phyloP scores from a whole-genome alignment of 208 protist genomes.

The Vickermania ingenoplastis region DNA sequence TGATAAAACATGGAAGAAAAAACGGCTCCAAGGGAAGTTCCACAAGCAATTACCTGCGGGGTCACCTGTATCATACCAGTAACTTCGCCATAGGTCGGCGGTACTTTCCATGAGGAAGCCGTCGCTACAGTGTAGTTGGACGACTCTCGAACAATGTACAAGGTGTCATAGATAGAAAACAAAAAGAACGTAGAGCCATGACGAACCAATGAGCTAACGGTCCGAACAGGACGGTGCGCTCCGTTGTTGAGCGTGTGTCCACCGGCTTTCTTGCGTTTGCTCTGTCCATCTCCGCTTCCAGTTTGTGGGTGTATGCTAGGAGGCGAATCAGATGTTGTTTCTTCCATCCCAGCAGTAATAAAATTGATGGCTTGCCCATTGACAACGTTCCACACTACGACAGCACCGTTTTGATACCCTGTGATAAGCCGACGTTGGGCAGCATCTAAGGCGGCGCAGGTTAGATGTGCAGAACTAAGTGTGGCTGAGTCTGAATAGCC shows the following conservation, averaged over 20 bases:
- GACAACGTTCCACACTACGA: slow-evolving; percentile 75
- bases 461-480: slow-evolving; percentile 38
- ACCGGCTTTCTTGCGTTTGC: background rate
- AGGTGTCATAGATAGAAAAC: slow-evolving; percentile 29
- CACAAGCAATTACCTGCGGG: slow-evolving; percentile 54
- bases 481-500: slow-evolving; percentile 66
- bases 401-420: slow-evolving; percentile 60
- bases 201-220: slow-evolving; percentile 55
- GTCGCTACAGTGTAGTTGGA: slow-evolving; percentile 51
- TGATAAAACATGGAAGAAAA: slow-evolving; percentile 70
- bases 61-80: slow-evolving; percentile 33
- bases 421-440: slow-evolving; percentile 62
- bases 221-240: slow-evolving; percentile 33
- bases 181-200: slow-evolving; percentile 52
- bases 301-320: background rate
- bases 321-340: background rate
- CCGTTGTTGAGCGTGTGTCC: background rate
- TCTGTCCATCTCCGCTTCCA: background rate
- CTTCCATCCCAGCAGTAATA: slow-evolving; percentile 36
- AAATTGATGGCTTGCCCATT: slow-evolving; percentile 73
- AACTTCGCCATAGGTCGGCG: slow-evolving; percentile 39
- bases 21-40: slow-evolving; percentile 55
- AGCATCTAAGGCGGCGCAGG: slow-evolving; percentile 36
- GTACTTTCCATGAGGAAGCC: slow-evolving; percentile 39
- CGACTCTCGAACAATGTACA: slow-evolving; percentile 53